These are phyloP conservation scores for Rhodotorula mucilaginosa DNA, from an alignment of 1,284 basidiomycete species.

Conservation along the genomic window DNA sequence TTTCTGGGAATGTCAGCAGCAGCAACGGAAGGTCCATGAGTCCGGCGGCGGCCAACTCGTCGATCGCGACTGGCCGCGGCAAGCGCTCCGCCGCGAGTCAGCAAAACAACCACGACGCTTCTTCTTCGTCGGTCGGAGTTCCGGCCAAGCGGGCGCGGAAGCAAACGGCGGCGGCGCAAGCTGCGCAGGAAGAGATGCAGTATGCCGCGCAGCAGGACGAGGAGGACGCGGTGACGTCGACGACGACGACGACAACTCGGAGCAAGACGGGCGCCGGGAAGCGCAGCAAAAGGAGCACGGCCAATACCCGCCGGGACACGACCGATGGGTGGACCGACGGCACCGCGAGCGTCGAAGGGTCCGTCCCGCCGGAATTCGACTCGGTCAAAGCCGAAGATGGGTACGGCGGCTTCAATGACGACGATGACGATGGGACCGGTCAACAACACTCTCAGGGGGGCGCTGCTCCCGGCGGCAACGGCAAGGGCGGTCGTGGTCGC, in stretches of 20 bases:
- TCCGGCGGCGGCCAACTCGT: slow-evolving; percentile 7
- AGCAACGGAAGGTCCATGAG: neutral
- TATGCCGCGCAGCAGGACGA: neutral
- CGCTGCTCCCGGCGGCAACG: neutral
- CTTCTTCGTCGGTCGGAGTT: neutral
- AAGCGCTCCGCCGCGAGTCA: slow-evolving; percentile 15
- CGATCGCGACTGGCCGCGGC: neutral
- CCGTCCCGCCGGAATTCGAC: neutral
- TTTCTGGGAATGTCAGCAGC: neutral
- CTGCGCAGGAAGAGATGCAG: slow-evolving; percentile 1
- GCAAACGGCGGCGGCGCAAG: slow-evolving; percentile 25
- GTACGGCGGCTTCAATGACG: slow-evolving; percentile 31
- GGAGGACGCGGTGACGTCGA: slow-evolving; percentile 1
- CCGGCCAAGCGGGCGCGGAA: slow-evolving; percentile 9
- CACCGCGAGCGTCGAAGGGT: neutral
- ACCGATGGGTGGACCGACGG: slow-evolving; percentile 1
- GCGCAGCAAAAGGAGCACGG: slow-evolving; percentile 10
- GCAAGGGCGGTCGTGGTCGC: slow-evolving; percentile 34
- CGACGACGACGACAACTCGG: neutral
- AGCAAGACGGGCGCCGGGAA: slow-evolving; percentile 28
- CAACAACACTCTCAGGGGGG: neutral
- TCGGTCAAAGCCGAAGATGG: slow-evolving; percentile 9
- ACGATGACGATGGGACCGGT: slow-evolving; percentile 1
- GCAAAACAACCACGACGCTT: neutral
- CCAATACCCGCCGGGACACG: neutral